Percentiles rank a stretch among this genome's conserved stretches.
Evolutionary conservation across 495 filamentous ascomycete species (phyloP).

Genomic region (Xylaria bambusicola): DNA sequence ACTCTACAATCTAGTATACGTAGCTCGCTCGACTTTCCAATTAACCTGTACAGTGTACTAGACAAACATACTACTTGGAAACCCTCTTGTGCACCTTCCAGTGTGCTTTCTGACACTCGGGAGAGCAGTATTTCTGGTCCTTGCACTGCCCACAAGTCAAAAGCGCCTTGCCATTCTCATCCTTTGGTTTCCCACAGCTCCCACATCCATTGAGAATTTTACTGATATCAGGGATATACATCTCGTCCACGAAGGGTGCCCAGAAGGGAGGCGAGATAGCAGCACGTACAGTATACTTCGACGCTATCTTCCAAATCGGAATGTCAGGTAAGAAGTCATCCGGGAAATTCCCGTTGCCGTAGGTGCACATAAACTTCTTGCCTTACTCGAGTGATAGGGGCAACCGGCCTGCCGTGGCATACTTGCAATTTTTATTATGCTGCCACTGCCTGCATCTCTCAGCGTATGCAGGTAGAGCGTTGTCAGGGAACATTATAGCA

Average conservation of each 20-base stretch:
- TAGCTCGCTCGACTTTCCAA: too few relatives aligned
- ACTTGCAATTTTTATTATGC: not conserved
- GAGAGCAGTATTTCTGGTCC: too few relatives aligned
- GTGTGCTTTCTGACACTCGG: too few relatives aligned
- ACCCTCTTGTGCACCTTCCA: too few relatives aligned
- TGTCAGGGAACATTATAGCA: too few relatives aligned
- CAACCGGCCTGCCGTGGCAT: not conserved
- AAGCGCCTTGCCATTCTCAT: too few relatives aligned
- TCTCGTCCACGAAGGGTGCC: slow-evolving; percentile 32
- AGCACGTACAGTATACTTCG: slow-evolving; percentile 30
- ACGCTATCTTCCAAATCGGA: slow-evolving; percentile 27
- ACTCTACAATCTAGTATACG: too few relatives aligned
- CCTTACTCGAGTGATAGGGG: not conserved
- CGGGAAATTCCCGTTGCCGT: slow-evolving; percentile 38
- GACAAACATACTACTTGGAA: too few relatives aligned
- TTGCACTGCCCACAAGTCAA: too few relatives aligned
- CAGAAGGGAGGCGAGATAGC: slow-evolving; percentile 39
- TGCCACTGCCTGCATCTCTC: not conserved
- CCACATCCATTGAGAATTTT: too few relatives aligned
- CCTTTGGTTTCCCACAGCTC: too few relatives aligned
- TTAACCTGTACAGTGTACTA: too few relatives aligned
- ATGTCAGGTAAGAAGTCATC: slow-evolving; percentile 26
- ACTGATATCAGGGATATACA: not conserved
- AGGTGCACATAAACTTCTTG: not conserved
- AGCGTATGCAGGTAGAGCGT: not conserved